phyloP scores from a whole-genome alignment of 768 basidiomycete genomes.

The Mycena sanguinolenta region DNA sequence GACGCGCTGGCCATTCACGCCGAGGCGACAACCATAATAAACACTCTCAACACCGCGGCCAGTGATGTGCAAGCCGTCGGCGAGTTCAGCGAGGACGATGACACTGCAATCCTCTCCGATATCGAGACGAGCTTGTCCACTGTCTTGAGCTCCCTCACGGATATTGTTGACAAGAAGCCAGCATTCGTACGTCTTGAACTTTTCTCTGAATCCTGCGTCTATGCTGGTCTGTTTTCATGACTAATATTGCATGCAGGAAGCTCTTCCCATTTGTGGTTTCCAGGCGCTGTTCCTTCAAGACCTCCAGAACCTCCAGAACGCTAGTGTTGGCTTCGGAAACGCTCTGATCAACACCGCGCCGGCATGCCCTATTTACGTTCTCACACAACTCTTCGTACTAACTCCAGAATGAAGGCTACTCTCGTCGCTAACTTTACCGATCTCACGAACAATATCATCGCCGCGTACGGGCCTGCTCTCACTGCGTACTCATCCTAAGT shows the following conservation, averaged over 20 bases:
- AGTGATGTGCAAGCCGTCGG: slow-evolving; percentile 5
- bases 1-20: slow-evolving; percentile 19
- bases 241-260: slow-evolving; percentile 7
- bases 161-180: slow-evolving; percentile 12
- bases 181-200: slow-evolving; percentile 16
- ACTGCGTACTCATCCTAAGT: slow-evolving; percentile 24
- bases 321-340: slow-evolving; percentile 9
- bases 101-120: slow-evolving; percentile 6
- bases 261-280: slow-evolving; percentile 8
- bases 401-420: slow-evolving; percentile 9
- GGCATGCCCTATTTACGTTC: slow-evolving; percentile 11
- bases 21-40: slow-evolving; percentile 9
- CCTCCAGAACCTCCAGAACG: slow-evolving; percentile 15
- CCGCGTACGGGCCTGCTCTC: slow-evolving; percentile 19
- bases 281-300: slow-evolving; percentile 10
- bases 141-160: slow-evolving; percentile 2
- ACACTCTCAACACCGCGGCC: slow-evolving; percentile 11
- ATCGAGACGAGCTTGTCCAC: slow-evolving; percentile 1
- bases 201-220: slow-evolving; percentile 8
- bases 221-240: slow-evolving; percentile 14
- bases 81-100: slow-evolving; percentile 13
- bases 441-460: slow-evolving; percentile 14
- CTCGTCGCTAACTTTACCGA: slow-evolving; percentile 21
- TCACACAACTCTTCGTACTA: slow-evolving; percentile 12
- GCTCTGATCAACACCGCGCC: slow-evolving; percentile 7